phyloP scores from a whole-genome alignment of 225 moss, liverwort and hornwort genomes.

The Ulota crispa region DNA sequence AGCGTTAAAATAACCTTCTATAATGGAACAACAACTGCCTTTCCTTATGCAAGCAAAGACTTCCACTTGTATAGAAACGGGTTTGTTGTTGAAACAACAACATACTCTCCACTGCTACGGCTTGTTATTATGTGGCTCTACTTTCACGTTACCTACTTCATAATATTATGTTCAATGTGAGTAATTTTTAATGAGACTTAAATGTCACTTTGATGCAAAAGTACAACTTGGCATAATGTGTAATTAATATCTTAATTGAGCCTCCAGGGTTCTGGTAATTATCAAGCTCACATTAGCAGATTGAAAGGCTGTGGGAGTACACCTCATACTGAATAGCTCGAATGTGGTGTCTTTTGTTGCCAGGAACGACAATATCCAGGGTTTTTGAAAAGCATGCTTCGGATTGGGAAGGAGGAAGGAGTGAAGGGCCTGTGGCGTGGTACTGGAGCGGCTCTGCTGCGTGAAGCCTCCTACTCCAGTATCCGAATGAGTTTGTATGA shows the following conservation, averaged over 20 bases:
- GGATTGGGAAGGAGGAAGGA: conserved; percentile 71
- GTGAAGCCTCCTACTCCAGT: conserved; percentile 85
- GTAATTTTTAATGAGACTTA: background rate
- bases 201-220: background rate
- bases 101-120: background rate
- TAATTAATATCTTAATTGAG: background rate
- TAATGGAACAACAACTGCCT: too few species aligned
- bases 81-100: background rate
- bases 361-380: conserved; percentile 67
- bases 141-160: background rate
- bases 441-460: conserved; percentile 75
- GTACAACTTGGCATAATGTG: background rate
- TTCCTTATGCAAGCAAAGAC: too few species aligned
- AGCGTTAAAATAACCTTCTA: too few species aligned
- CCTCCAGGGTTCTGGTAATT: background rate
- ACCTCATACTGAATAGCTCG: background rate
- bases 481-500: conserved; percentile 85
- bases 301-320: background rate
- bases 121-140: background rate
- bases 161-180: background rate
- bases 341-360: background rate
- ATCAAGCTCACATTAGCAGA: background rate
- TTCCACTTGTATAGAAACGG: too few species aligned
- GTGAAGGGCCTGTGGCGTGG: conserved; percentile 78
- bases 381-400: conserved; percentile 57